Evolutionary conservation across 495 filamentous ascomycete species (phyloP).

Genomic region (Staphylotrichum longicolle): DNA sequence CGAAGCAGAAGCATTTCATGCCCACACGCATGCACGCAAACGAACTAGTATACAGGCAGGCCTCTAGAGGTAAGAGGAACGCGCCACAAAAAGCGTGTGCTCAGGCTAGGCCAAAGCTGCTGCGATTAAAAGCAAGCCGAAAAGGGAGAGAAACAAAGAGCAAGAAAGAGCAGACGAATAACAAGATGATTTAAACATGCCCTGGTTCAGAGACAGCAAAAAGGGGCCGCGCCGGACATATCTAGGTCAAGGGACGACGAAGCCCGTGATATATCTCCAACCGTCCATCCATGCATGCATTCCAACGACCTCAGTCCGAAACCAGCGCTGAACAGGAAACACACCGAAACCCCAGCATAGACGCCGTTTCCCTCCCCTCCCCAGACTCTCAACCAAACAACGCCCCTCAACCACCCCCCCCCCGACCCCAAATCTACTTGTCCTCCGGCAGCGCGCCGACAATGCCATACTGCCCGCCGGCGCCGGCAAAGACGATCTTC

Average conservation of each 20-base stretch:
- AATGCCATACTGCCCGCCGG: conserved; percentile 66
- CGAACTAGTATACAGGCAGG: neutral
- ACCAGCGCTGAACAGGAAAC: no score
- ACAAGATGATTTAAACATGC: no score
- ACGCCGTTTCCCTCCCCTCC: no score
- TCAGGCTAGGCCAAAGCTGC: no score
- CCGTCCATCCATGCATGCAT: no score
- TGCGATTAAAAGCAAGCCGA: no score
- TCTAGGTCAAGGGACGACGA: no score
- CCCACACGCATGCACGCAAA: neutral
- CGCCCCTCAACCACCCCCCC: neutral
- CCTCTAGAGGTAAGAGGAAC: neutral
- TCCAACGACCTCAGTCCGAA: no score
- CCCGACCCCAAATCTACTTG: neutral
- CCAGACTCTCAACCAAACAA: neutral
- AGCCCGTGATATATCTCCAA: no score
- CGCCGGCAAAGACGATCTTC: conserved; percentile 57
- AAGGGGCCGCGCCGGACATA: no score
- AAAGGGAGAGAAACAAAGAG: neutral
- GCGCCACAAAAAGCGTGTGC: neutral
- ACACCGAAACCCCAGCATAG: no score
- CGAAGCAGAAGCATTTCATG: neutral
- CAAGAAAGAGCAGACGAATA: neutral
- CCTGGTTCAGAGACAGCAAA: no score
- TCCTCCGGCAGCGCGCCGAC: conserved; percentile 41